Evolutionary conservation across 176 grass and related monocot species (phyloP).

Genomic region (Microstegium vimineum): DNA sequence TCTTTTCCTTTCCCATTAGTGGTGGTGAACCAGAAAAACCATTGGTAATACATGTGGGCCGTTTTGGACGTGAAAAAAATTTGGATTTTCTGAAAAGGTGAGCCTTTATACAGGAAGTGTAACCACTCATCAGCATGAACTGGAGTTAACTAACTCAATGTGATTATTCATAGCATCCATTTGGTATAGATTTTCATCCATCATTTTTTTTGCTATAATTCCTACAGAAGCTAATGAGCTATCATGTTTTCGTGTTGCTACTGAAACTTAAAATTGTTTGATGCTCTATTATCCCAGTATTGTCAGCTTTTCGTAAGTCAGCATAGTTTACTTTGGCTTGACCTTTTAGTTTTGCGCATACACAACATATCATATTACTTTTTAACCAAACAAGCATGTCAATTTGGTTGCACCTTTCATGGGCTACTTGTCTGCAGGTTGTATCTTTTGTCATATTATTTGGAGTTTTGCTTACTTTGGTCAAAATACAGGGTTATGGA

Average conservation of each 20-base stretch:
- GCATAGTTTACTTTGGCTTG: not conserved
- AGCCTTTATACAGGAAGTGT: not conserved
- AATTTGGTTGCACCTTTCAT: not conserved
- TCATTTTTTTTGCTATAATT: conserved; percentile 21
- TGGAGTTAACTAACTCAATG: not conserved
- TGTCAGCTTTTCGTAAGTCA: conserved; percentile 4
- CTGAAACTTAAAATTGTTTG: not conserved
- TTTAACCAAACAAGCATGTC: not conserved
- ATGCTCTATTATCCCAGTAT: not conserved
- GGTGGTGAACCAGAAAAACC: conserved; percentile 90
- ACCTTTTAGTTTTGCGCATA: not conserved
- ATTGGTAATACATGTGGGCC: conserved; percentile 92
- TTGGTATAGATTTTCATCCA: conserved; percentile 3
- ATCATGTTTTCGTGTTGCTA: conserved; percentile 20
- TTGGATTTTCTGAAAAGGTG: conserved; percentile 98
- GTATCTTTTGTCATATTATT: conserved; percentile 4
- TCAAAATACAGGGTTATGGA: conserved; percentile 82
- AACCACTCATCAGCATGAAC: not conserved
- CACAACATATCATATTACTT: not conserved
- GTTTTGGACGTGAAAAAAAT: conserved; percentile 91
- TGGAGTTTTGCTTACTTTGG: conserved; percentile 24
- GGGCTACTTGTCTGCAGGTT: not conserved
- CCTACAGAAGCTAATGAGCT: not conserved
- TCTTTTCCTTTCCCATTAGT: conserved; percentile 43
- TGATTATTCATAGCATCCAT: not conserved